Evolutionary conservation across 108 stramenopile genomes (phyloP), one percentile per base, ranked within the genome.

Genomic region (Phaeodactylum tricornutum): DNA sequence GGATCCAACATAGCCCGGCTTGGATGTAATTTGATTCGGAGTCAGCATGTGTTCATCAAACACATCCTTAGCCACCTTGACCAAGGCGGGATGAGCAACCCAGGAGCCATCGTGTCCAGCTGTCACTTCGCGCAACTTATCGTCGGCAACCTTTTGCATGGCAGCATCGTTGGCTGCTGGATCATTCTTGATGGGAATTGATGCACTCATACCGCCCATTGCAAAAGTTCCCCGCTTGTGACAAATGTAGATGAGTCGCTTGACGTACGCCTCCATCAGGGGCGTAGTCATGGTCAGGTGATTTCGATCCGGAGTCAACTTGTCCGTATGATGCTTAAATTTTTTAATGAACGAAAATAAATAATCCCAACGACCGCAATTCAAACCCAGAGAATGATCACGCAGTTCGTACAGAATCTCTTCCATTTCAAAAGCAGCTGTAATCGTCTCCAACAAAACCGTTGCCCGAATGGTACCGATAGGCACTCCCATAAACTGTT

Each of bases 301-400:
- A 35, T 62, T 53, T 21, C 94, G 74, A 66, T 95, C 94, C 1
- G 94, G 94, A 23, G 91, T 72, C 53, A 86, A 70, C 58, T 74
- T 81, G 47, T 82, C 72, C 2, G 30, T 43, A 43, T 86, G 88
- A 36, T 62, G 63, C 59, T 83, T 83, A 55, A 89, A 84, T 49
- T 88, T 88, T 66, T 96, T 93, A 62, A 96, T 92, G 72, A 74
- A 92, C 20, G 74, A 76, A 69, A 96, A 96, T 27, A 94, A 65
- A 60, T 96, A 96, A 55, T 96, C 95, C 92, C 93, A 96, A 12
- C 92, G 79, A 24, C 95, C 95, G 58, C 93, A 94, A 55, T 96
- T 96, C 45, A 96, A 63, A 29, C 93, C 95, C n/a, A 87, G 43
- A 15, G 84, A 87, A 62, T 96, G 93, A 33, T 84, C 75, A 17